These are phyloP conservation scores for Lecanicillium sp. DNA, from an alignment of 2,329 filamentous ascomycete genomes.

Conservation along the genomic window DNA sequence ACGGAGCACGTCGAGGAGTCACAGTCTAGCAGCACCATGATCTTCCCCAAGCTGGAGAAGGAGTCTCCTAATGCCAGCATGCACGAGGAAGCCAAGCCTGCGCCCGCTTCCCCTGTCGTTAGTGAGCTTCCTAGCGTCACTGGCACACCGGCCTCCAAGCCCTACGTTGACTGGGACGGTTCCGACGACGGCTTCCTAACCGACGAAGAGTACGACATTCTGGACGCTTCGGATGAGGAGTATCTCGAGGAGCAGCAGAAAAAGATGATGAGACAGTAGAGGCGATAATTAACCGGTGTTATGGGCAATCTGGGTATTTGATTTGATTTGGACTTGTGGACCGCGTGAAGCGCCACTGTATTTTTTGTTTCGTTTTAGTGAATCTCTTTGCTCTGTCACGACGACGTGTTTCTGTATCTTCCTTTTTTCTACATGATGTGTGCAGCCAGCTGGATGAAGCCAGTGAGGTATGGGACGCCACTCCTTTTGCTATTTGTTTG, in stretches of 20 bases:
- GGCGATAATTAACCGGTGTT: constrained; percentile 1
- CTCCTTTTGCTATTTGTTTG: constrained; percentile 5
- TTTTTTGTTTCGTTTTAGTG: constrained; percentile 4
- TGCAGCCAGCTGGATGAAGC: not conserved
- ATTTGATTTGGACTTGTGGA: constrained; percentile 2
- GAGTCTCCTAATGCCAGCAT: constrained; percentile 80
- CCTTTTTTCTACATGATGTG: not conserved
- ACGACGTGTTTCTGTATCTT: not conserved
- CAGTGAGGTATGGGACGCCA: not conserved
- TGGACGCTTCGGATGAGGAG: constrained; percentile 92
- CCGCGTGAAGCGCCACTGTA: constrained; percentile 1
- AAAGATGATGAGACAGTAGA: constrained; percentile 31
- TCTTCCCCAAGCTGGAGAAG: constrained; percentile 94
- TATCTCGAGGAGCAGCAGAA: constrained; percentile 52
- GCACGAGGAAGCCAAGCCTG: constrained; percentile 52
- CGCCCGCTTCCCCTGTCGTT: constrained; percentile 30
- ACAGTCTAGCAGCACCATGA: constrained; percentile 62
- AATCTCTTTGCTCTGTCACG: not conserved
- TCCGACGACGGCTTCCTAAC: constrained; percentile 78
- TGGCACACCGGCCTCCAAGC: constrained; percentile 41
- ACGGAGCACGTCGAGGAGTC: constrained; percentile 18
- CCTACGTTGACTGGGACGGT: constrained; percentile 50
- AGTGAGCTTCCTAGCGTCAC: constrained; percentile 24
- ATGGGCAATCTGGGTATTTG: not conserved
- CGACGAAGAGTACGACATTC: constrained; percentile 96